Evolutionary conservation across 768 basidiomycete species (phyloP).

Genomic region (Macrolepiota fuliginosa): DNA sequence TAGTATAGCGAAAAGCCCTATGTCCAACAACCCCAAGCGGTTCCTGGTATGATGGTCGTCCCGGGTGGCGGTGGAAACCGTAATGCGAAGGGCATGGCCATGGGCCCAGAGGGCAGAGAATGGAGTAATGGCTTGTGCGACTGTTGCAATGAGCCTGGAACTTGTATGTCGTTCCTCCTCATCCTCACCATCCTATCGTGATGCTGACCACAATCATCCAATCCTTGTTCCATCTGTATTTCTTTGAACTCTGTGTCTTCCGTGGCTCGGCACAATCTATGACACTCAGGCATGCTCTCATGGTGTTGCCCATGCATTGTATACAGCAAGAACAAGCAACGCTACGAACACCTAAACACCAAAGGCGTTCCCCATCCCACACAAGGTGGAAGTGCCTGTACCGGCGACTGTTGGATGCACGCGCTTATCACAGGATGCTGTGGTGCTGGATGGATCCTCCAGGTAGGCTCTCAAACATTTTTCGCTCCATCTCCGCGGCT

Average conservation of each 20-base stretch:
- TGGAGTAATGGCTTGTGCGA: slow-evolving; percentile 32
- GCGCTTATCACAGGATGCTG: slow-evolving; percentile 25
- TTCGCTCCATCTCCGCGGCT: neutral
- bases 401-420: slow-evolving; percentile 35
- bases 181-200: neutral
- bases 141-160: slow-evolving; percentile 29
- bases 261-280: no score
- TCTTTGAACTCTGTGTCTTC: no score
- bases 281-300: slow-evolving; percentile 30
- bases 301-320: slow-evolving; percentile 41
- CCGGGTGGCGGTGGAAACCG: slow-evolving; percentile 26
- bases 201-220: neutral
- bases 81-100: slow-evolving; percentile 32
- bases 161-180: slow-evolving; percentile 23
- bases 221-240: no score
- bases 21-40: slow-evolving; percentile 7
- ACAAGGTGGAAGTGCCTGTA: slow-evolving; percentile 29
- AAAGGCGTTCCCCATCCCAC: slow-evolving; percentile 37
- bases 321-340: slow-evolving; percentile 38
- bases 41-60: slow-evolving; percentile 22
- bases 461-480: slow-evolving; percentile 27
- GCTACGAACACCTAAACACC: slow-evolving; percentile 34
- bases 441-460: slow-evolving; percentile 37
- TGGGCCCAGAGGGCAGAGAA: slow-evolving; percentile 32
- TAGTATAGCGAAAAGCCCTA: neutral